Evolutionary conservation across 2,329 filamentous ascomycete genomes (phyloP), one percentile per base, ranked within the genome.

Genomic region (Madurella fahalii): DNA sequence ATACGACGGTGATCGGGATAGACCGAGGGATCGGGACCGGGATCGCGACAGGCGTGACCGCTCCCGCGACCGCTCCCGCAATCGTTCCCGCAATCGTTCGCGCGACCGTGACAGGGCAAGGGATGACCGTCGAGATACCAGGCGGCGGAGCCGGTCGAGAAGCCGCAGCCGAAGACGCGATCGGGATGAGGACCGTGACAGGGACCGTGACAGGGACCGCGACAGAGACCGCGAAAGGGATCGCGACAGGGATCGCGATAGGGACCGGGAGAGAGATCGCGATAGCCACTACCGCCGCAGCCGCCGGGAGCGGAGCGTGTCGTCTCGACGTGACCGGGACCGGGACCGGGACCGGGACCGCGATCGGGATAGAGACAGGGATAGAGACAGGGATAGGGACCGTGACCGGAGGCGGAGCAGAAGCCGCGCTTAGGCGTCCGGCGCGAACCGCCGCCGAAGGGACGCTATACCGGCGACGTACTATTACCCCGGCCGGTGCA

Each of bases 81-180:
- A 63, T 44, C 71, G 73, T 15, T 64, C 71, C 25, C 66, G 69
- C 7, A 54, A 47, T 30, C 63, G 48, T n/a, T 52, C 49, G 16
- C 41, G 51, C 12, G 50, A 54, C 20, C 49, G 53, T 15, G 50
- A 54, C 30, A 48, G 60, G 11, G 47, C 48, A 2, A 45, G 49
- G 16, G 52, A 34, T 15, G 52, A 53, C n/a, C 40, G 54, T 11
- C 40, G 57, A 20, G 52, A 50, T 16, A 52, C 51, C 2, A 56
- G 55, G 42, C 48, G 58, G 13, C 52, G 55, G 9, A 58, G 55
- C 37, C 46, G 58, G 32, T 54, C 58, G 5, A 56, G 58, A 17
- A 60, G 54, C 53, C 55, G 47, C 15, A 59, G 57, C 17, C 51
- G 54, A 7, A 47, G 55, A 2, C 54, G 53, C 16, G 54, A 58